Base-by-base conservation (phyloP, 305 asterid species). In the Stenogyne calaminthoides region DNA sequence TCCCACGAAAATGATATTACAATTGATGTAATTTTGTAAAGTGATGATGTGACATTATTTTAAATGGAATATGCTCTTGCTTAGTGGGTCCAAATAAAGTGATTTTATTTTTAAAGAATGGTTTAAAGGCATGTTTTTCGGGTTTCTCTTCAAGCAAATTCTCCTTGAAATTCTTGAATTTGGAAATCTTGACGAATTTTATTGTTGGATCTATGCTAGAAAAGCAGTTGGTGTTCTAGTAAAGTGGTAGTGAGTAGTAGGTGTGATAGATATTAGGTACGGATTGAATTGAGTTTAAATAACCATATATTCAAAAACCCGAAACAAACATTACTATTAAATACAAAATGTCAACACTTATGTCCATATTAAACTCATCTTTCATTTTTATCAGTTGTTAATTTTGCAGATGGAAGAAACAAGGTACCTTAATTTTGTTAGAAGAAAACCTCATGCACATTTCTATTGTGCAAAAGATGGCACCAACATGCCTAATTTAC, bases 391-490 rank as follows among this genome's bases (percentile, higher is more conserved):
- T 67, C 76, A 16, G 27, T 46, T 36, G 29, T 25, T 25, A 25
- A 25, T 25, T 25, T 14, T n/a, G 46, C 59, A 60, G 18, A 40
- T 40, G 55, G 18, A 36, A 12, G 61, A 42, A 71, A 22, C 58
- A 71, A 72, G 47, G 29, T 51, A 42, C 40, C 47, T 74, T 18
- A 25, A 25, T 25, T 25, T 25, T 25, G 29, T 25, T 25, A 64
- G 18, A 20, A 59, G 70, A 73, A 64, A 56, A 58, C 51, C 60
- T 64, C 27, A 27, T 69, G 80, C 73, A 64, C 70, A 70, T 59
- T 70, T 16, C 16, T 40, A 32, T 57, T 74, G 51, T 71, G 77
- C 80, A 67, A 64, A 76, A 76, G 73, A 67, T 27, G 69, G 59
- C 65, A 18, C 54, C 57, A 47, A 22, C 59, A 64, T 51, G 60